Base-by-base conservation (phyloP, 192 early-diverging fungal genomes). In the Entophlyctis helioformis region DNA sequence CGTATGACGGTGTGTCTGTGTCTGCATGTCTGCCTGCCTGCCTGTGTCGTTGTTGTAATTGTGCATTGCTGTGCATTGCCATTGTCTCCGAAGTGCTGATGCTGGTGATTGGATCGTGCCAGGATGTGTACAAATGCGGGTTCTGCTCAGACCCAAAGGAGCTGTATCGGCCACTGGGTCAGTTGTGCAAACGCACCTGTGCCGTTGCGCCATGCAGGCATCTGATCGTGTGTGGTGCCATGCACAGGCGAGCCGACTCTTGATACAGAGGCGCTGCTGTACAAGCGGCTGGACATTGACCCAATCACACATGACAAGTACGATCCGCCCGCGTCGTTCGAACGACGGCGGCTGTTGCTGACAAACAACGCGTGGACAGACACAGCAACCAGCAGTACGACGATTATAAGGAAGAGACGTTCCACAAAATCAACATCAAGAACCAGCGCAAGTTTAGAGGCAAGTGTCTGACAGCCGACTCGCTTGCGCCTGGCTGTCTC, bases 81-180 rank as follows among this genome's bases (percentile, higher is more conserved):
- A 45, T 45, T 12, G 6, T 8, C n/a, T 45, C 11, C 9, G 8
- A 10, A 45, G 9, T 45, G 10, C 8, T 35, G 8, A 45, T 42
- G 39, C 4, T 42, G 8, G 4, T 42, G 12, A 23, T 48, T 51
- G 11, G 19, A 27, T n/a, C 19, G 15, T 28, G 18, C 18, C 24
- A 62, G 66, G 68, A 68, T 10, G 50, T 73, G 4, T 48, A 31
- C 36, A 31, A 39, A 20, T 36, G 57, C 25, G 71, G 71, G 10
- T 74, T 71, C 38, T 52, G 51, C 23, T 57, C 64, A n/a, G 71
- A 74, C 51, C 45, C 71, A 1, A 74, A 67, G 42, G 71, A 74
- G 25, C 42, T 48, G 9, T 74, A 74, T 44, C 53, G 53, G 36
- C 55, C 67, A n/a, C 52, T 74, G 7, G 71, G 70, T 55, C 36